Base-by-base conservation (phyloP, 2,329 filamentous ascomycete species). In the Fusarium sp. region DNA sequence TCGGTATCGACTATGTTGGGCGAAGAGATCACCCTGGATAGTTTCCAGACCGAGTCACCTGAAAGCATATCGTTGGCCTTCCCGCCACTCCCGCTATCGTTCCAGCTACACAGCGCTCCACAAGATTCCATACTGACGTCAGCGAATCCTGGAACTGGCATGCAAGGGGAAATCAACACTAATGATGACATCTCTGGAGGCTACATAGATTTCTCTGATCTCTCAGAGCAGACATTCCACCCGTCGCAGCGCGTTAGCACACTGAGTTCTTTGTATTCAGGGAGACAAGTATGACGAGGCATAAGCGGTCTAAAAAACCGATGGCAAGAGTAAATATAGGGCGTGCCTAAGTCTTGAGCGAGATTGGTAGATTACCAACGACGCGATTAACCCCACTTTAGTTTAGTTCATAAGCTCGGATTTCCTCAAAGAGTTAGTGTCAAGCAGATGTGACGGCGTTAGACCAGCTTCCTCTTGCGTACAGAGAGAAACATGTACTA, bases 11-110 rank as follows among this genome's bases (percentile, higher is more conserved):
- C 28, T 4, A 31, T 31, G 10, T 13, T 31, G 28, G 28, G 28
- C 9, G 46, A 36, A 26, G 22, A 20, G 26, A 53, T 26, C 14
- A 31, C 20, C 2, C 6, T 51, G 2, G 24, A 53, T 7, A 26
- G n/a, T 18, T 43, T 38, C 6, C 26, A 24, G 9, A 24, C 34
- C 2, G 45, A 28, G 2, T 34, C 34, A 10, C 57, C 57, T 4
- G 57, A 56, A 7, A 59, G 57, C 22, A 33, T 59, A 7, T 59
- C 57, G 17, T 6, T 59, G 7, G 51, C 57, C 4, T 59, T 59
- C 13, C 57, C 57, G 2, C 57, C 57, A 13, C 17, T 59, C 18
- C 57, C 51, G 3, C n/a, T 33, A 2, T 51, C 58, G 17, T 54
- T 46, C 3, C 60, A 51, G 33, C 11, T 49, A 5, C 15, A 33